Evolutionary conservation across 116 monocot genomes (phyloP), one percentile per base, ranked within the genome.

Genomic region (Papilionanthe hybrid): DNA sequence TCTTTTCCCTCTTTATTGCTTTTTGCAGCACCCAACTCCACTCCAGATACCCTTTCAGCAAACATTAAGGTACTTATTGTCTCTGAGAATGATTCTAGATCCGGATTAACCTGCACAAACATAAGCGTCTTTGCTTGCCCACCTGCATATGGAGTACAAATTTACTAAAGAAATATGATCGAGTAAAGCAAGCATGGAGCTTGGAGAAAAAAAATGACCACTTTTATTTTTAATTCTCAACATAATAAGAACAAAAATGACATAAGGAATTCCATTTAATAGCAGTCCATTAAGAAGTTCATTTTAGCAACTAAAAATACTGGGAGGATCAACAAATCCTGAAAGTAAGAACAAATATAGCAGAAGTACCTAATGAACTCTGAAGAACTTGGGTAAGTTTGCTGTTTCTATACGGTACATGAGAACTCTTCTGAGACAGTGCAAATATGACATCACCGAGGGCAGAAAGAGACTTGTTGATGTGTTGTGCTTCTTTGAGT

Each of bases 361-460:
- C 80, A 6, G 30, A 75, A 30, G 68, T 90, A 89, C 97, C 97
- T 77, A 97, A 83, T 30, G 97, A 97, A 82, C 87, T 92, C 80
- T 97, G 97, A 80, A 97, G 91, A 60, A 97, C 83, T 91, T 97
- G 97, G 55, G 97, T 97, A 41, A 97, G 90, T 84, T 94, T 97
- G 90, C 97, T 97, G 28, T 97, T 97, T 83, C 97, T 81, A 22
- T 97, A 97, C 50, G 97, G 97, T 42, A 97, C 87, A 87, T 97
- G 97, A 81, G 82, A 28, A 67, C 71, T 97, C 32, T 91, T 97
- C 56, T 97, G 97, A 42, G 97, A 83, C 12, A 97, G 77, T 75
- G 97, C 86, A 87, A 86, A 94, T 65, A 97, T 94, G 25, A 97
- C 97, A 83, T 97, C 97, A 28, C 97, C 97, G 65, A 97, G 85